A percentile compares a stretch with the other conserved stretches of the same genome.
Conservation (phyloP, 345 rosid genomes). For the Isatis tinctoria region DNA sequence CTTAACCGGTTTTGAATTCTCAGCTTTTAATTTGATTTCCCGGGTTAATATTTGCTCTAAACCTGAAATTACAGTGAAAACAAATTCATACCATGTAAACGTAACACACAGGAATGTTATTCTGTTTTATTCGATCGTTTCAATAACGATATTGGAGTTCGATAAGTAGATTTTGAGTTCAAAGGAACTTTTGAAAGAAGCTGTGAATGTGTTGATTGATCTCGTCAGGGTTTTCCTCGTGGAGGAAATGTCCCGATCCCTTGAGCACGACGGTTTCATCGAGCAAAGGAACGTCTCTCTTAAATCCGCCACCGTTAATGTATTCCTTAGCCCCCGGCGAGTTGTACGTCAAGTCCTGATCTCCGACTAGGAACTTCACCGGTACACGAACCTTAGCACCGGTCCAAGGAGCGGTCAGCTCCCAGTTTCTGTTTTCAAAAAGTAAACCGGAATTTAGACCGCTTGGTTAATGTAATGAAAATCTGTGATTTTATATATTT, state of each 20-base stretch:
- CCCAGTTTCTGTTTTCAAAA: constrained; percentile 52
- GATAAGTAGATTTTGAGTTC: background rate
- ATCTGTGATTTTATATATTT: background rate
- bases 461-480: background rate
- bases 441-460: background rate
- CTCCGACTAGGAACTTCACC: constrained; percentile 72
- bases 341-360: constrained; percentile 55
- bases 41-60: background rate
- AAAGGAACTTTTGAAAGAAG: constrained; percentile 37
- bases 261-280: constrained; percentile 67
- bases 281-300: constrained; percentile 54
- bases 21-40: background rate
- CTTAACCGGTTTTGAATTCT: background rate
- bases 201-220: constrained; percentile 55
- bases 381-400: constrained; percentile 52
- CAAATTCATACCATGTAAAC: background rate
- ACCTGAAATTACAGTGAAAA: background rate
- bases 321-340: constrained; percentile 50
- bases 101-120: background rate
- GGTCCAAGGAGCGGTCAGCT: constrained; percentile 64
- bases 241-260: constrained; percentile 70
- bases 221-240: constrained; percentile 61
- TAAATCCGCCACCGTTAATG: constrained; percentile 51
- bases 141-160: background rate
- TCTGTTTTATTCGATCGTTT: background rate